A percentile compares a stretch with the other conserved stretches of the same genome.
Evolutionary conservation across 495 filamentous ascomycete species (phyloP).

Genomic region (Podospora comata): DNA sequence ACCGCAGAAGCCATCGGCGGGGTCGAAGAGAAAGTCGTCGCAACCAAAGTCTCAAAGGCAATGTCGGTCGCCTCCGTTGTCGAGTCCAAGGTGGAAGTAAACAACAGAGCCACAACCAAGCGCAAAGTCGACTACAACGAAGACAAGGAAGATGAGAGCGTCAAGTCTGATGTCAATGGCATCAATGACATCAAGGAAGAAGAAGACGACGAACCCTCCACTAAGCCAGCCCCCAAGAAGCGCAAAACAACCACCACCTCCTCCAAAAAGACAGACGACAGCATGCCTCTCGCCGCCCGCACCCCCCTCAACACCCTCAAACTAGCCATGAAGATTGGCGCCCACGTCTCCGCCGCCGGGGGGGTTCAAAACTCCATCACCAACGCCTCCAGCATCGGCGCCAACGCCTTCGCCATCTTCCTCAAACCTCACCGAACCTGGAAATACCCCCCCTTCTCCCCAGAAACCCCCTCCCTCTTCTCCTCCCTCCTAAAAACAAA

Average conservation of each 20-base stretch:
- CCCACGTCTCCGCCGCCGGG: conserved; percentile 86
- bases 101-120: conserved; percentile 28
- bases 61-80: conserved; percentile 7
- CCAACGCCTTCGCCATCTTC: conserved; percentile 90
- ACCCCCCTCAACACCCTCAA: conserved; percentile 60
- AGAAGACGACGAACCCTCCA: conserved; percentile 24
- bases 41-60: conserved; percentile 9
- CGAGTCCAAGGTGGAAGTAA: conserved; percentile 13
- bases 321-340: conserved; percentile 74
- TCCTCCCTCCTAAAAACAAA: conserved; percentile 61
- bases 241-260: conserved; percentile 52
- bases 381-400: conserved; percentile 78
- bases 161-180: conserved; percentile 15
- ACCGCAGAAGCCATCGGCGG: neutral
- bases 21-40: conserved; percentile 1
- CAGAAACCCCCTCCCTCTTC: conserved; percentile 66
- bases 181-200: conserved; percentile 29
- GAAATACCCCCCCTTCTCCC: conserved; percentile 73
- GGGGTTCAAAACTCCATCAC: conserved; percentile 85
- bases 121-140: conserved; percentile 36
- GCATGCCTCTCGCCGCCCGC: conserved; percentile 64
- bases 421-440: conserved; percentile 95
- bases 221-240: conserved; percentile 24
- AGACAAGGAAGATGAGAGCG: conserved; percentile 26
- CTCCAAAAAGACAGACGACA: conserved; percentile 41